Base-by-base conservation (phyloP, 768 basidiomycete species). In the Pisolithus albus region DNA sequence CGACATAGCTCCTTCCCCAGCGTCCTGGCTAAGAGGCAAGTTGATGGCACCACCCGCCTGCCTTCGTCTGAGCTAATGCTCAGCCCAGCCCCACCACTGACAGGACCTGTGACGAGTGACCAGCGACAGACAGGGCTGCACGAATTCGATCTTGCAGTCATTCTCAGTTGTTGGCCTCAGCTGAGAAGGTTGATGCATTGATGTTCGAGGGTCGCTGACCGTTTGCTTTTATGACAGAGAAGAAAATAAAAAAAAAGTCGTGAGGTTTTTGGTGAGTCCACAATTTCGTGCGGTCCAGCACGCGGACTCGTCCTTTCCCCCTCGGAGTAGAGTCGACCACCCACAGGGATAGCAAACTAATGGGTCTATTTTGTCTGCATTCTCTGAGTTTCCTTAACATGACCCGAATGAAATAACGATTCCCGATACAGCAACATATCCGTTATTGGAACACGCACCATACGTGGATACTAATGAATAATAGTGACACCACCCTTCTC, bases 371-470 rank as follows among this genome's bases (percentile, higher is more conserved):
- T n/a, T 3, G 4, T 23, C 21, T 23, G 21, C 21, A 23, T 23
- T 23, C 10, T 36, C 34, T 11, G 28, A 28, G 4, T 28, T 28
- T 9, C 9, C 28, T 28, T 28, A 6, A 28, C 28, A 9, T 9
- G 28, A 4, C 28, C 50, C 24, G 50, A 49, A 7, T 18, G 39
- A 41, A n/a, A 50, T 44, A 4, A 40, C 66, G 5, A 70, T 53
- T 4, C 67, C 69, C 9, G 63, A 51, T 15, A 46, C 56, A 0
- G 68, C 70, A 7, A 42, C 52, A 2, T 32, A 16, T 1, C 70
- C 66, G n/a, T 73, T 70, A 10, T 55, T 51, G 3, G 45, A n/a
- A 47, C 70, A 72, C 3, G 67, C 62, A 10, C 71, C 70, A 44
- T 70, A 70, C 18, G 63, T 64, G 55, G 61, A n/a, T n/a, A n/a